Percentiles rank a stretch among this genome's conserved stretches.
phyloP scores from a whole-genome alignment of 2,329 filamentous ascomycete genomes.

The Chaetoscypha palmicola region DNA sequence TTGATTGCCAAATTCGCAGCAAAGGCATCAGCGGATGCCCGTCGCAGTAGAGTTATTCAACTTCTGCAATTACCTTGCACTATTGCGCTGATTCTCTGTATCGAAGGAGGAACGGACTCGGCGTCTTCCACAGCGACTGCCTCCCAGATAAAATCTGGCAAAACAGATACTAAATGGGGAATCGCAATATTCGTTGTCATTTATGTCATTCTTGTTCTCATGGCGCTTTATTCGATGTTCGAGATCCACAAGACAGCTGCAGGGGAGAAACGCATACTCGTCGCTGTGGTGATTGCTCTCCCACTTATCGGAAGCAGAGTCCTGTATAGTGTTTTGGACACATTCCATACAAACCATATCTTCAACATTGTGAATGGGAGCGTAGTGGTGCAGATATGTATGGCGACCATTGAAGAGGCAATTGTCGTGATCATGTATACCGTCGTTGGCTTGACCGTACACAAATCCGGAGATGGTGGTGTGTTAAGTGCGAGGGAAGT shows the following conservation, averaged over 20 bases:
- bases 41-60: conserved; percentile 24
- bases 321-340: conserved; percentile 28
- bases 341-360: conserved; percentile 18
- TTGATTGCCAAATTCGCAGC: conserved; percentile 18
- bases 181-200: conserved; percentile 27
- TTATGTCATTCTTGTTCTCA: conserved; percentile 20
- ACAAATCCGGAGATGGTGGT: conserved; percentile 1
- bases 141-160: conserved; percentile 16
- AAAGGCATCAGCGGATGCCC: conserved; percentile 19
- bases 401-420: conserved; percentile 28
- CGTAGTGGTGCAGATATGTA: conserved; percentile 24
- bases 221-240: conserved; percentile 22
- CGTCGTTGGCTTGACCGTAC: conserved; percentile 7
- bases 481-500: not conserved
- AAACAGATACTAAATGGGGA: conserved; percentile 22
- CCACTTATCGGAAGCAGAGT: conserved; percentile 30
- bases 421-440: conserved; percentile 17
- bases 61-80: conserved; percentile 24
- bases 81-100: conserved; percentile 27
- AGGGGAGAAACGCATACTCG: conserved; percentile 28
- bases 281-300: conserved; percentile 25
- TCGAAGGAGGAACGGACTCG: conserved; percentile 26
- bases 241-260: conserved; percentile 22
- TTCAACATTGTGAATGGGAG: conserved; percentile 17
- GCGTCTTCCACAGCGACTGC: conserved; percentile 9